These are phyloP conservation scores for Lactarius sanguifluus DNA, from an alignment of 768 basidiomycete species.

Conservation along the genomic window DNA sequence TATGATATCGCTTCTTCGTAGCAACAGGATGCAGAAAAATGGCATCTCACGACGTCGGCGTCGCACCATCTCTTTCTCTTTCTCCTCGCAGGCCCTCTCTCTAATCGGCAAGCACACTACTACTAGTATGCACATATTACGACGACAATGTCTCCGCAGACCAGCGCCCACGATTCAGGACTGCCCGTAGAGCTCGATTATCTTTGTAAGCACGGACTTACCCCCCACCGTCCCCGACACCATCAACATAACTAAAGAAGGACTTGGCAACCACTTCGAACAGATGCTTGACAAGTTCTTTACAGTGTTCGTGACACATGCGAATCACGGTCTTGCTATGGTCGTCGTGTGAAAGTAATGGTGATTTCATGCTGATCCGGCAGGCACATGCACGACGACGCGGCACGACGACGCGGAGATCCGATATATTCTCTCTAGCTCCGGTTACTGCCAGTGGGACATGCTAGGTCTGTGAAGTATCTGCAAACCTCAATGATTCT, in stretches of 20 bases:
- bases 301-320: conserved; percentile 53
- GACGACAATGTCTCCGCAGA: conserved; percentile 74
- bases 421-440: conserved; percentile 81
- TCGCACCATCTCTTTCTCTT: background rate
- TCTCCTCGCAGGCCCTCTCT: background rate
- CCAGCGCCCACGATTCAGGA: conserved; percentile 74
- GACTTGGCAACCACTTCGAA: conserved; percentile 81
- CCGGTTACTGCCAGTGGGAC: conserved; percentile 74
- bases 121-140: conserved; percentile 67
- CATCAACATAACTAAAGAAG: conserved; percentile 74
- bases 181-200: conserved; percentile 52
- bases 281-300: conserved; percentile 79
- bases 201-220: conserved; percentile 60
- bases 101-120: conserved; percentile 38
- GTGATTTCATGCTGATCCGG: background rate
- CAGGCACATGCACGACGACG: too few relatives aligned
- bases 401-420: conserved; percentile 97
- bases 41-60: background rate
- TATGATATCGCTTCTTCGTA: too few relatives aligned
- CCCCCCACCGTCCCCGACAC: conserved; percentile 71
- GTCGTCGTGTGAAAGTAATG: background rate
- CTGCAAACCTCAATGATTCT: background rate
- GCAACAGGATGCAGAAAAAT: too few relatives aligned
- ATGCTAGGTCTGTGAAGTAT: conserved; percentile 60
- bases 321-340: background rate